These are phyloP conservation scores for Zhuliangozyma parablackwelliae DNA, from an alignment of 1,139 yeast species.

Conservation along the genomic window DNA sequence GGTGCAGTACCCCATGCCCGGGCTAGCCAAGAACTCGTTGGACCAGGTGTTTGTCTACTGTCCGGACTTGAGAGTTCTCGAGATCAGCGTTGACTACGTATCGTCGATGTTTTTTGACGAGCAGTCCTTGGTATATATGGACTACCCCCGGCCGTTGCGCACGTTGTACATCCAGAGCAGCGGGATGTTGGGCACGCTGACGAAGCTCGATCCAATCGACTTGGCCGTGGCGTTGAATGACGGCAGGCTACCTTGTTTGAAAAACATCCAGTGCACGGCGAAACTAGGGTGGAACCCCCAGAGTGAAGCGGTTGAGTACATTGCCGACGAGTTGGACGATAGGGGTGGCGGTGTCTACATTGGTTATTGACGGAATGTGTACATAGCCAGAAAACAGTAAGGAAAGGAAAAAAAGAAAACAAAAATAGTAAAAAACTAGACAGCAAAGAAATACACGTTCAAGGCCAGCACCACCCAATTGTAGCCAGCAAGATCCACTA, in stretches of 20 bases:
- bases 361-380: conserved; percentile 25
- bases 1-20: conserved; percentile 87
- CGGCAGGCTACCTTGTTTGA: conserved; percentile 64
- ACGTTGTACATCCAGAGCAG: conserved; percentile 74
- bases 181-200: conserved; percentile 82
- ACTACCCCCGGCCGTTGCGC: conserved; percentile 52
- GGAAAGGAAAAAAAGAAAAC: background rate
- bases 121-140: conserved; percentile 41
- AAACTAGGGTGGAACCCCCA: conserved; percentile 86
- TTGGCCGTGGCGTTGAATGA: conserved; percentile 81
- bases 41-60: conserved; percentile 73
- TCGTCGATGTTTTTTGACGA: conserved; percentile 64
- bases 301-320: conserved; percentile 56
- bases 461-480: no score
- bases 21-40: conserved; percentile 61
- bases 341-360: conserved; percentile 42
- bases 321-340: conserved; percentile 37
- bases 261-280: conserved; percentile 62
- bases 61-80: conserved; percentile 60
- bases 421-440: no score
- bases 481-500: no score
- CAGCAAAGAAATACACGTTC: no score
- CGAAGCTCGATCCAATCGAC: conserved; percentile 82
- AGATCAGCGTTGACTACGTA: conserved; percentile 78
- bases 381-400: background rate